Conservation (phyloP, 163 green algal species). For the Prototheca wickerhamii region DNA sequence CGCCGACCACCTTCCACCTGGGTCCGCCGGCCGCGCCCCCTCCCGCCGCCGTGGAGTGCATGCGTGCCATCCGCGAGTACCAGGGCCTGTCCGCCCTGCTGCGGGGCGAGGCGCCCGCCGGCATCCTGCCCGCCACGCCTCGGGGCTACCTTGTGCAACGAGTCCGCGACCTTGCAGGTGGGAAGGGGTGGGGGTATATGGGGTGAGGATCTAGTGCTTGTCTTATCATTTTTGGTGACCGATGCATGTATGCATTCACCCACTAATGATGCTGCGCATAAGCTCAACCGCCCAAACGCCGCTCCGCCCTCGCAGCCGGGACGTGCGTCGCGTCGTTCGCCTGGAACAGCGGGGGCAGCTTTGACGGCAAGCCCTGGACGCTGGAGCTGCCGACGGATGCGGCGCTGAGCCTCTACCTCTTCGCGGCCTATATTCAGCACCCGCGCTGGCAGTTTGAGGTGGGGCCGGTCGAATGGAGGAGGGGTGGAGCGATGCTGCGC, state of each 20-base stretch:
- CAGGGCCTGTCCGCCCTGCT: constrained; percentile 52
- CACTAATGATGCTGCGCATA: not conserved
- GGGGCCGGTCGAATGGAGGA: constrained; percentile 1
- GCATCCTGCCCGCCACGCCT: constrained; percentile 60
- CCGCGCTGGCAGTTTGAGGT: constrained; percentile 54
- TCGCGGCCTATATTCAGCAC: constrained; percentile 60
- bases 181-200: not conserved
- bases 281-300: not conserved
- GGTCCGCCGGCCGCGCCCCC: constrained; percentile 2
- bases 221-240: too few relatives aligned
- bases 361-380: constrained; percentile 51
- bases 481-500: not conserved
- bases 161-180: constrained; percentile 42
- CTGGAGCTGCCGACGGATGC: constrained; percentile 67
- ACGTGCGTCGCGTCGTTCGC: constrained; percentile 42
- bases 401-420: constrained; percentile 65
- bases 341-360: constrained; percentile 52
- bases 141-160: constrained; percentile 55
- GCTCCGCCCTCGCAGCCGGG: constrained; percentile 31
- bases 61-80: constrained; percentile 40
- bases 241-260: too few relatives aligned
- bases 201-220: too few relatives aligned
- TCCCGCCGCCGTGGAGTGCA: constrained; percentile 4
- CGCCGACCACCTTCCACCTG: not conserved
- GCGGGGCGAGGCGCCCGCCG: constrained; percentile 46